A percentile compares a stretch with the other conserved stretches of the same genome.
phyloP scores from a whole-genome alignment of 2,329 filamentous ascomycete genomes.

The Ophidiomyces ophidiicola region DNA sequence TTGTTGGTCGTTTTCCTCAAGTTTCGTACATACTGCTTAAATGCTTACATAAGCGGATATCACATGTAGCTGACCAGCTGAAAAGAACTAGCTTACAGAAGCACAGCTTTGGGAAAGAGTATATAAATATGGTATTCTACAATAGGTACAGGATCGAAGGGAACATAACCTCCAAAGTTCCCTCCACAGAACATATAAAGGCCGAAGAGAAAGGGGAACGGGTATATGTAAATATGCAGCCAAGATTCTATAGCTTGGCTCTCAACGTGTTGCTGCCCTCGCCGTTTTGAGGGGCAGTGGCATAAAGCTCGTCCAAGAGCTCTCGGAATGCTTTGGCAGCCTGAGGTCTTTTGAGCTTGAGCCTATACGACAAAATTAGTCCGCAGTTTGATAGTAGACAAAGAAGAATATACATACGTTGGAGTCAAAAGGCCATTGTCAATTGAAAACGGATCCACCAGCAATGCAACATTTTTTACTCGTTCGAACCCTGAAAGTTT shows the following conservation, averaged over 20 bases:
- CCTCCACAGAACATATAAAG: background rate
- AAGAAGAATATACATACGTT: constrained; percentile 29
- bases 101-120: too few species aligned
- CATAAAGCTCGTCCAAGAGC: constrained; percentile 50
- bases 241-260: constrained; percentile 28
- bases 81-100: too few species aligned
- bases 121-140: too few species aligned
- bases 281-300: constrained; percentile 37
- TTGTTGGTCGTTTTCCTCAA: too few species aligned
- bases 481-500: constrained; percentile 90
- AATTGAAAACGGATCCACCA: constrained; percentile 80
- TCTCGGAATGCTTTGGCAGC: constrained; percentile 50
- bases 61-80: too few species aligned
- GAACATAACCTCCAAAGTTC: too few species aligned
- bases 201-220: constrained; percentile 8
- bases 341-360: constrained; percentile 61
- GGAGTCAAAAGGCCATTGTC: constrained; percentile 67
- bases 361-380: constrained; percentile 31
- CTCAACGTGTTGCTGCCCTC: constrained; percentile 25
- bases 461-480: constrained; percentile 60
- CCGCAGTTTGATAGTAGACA: background rate
- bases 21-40: too few species aligned
- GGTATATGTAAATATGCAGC: constrained; percentile 14
- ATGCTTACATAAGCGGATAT: too few species aligned
- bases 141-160: too few species aligned